Evolutionary conservation across 2,329 filamentous ascomycete species (phyloP), one percentile per base, ranked within the genome.

Genomic region (Nothophaeocryptopus gaeumannii): DNA sequence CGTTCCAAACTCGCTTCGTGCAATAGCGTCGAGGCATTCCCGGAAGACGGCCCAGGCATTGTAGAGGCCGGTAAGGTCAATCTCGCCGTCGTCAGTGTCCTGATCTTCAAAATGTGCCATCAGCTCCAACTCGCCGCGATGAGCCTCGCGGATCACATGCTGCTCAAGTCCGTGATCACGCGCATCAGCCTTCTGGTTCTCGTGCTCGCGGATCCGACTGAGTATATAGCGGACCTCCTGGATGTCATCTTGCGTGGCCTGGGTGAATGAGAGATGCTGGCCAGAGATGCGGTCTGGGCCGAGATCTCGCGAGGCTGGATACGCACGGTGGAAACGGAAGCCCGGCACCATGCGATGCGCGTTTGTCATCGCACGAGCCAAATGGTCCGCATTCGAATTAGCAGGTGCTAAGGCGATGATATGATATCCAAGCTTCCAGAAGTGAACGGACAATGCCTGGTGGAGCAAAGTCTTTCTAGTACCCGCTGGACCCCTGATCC

Each of bases 401-500:
- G 58, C 50, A 1, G 56, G 54, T 2, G 51, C 53, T 15, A 58
- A 15, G 10, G 44, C 38, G 5, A 58, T 20, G 20, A 57, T 38
- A 16, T 55, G 50, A 36, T 40, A 54, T 4, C 52, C 52, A 13
- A 59, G 33, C 29, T 26, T 41, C 43, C 48, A 56, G 42, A 50
- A 59, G 45, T 58, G 58, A 8, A 56, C 35, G 10, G 52, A 43
- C 14, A 59, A 35, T 1, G 52, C 58, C 40, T 50, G 33, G n/a
- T 55, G 50, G 5, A 61, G 40, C 4, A 50, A 31, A 8, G 54
- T 58, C 48, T 60, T 60, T 14, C 56, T 54, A 29, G 54, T 58
- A 9, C 52, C 56, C 12, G 48, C 55, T 11, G 50, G 45, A 5
- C 56, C 56, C 1, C 48, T 16, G n/a, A n/a, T n/a, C n/a, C n/a